Conservation (phyloP, 495 filamentous ascomycete genomes). For the Sporormia fimetaria region DNA sequence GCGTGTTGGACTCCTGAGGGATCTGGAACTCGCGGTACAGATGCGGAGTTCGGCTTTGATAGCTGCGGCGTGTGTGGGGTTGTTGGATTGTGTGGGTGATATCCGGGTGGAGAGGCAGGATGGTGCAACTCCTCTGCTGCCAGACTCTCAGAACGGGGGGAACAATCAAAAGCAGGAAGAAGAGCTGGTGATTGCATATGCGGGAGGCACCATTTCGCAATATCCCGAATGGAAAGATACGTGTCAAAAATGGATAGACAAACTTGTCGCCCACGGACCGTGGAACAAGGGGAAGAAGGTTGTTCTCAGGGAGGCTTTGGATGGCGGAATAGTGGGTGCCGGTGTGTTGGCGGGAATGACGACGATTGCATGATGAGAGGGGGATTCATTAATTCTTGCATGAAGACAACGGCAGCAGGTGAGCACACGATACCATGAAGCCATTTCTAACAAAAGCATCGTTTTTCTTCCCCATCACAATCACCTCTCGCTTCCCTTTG, state of each 20-base stretch:
- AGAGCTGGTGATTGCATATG: conserved; percentile 65
- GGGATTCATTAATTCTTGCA: too few species aligned
- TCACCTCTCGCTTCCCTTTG: too few species aligned
- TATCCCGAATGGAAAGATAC: conserved; percentile 62
- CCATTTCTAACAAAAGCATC: too few species aligned
- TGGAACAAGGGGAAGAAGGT: conserved; percentile 47
- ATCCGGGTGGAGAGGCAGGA: conserved; percentile 34
- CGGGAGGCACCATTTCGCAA: conserved; percentile 65
- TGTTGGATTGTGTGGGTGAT: conserved; percentile 56
- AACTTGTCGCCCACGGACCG: conserved; percentile 48
- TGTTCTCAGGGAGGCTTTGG: conserved; percentile 55
- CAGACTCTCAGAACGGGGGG: not conserved
- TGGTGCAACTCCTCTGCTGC: not conserved
- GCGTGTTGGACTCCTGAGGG: conserved; percentile 48
- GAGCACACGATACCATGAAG: too few species aligned
- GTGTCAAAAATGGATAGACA: conserved; percentile 56
- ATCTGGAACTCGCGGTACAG: conserved; percentile 54
- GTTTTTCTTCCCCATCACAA: too few species aligned
- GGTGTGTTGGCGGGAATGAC: conserved; percentile 57
- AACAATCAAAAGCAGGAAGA: conserved; percentile 26
- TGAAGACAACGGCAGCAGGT: too few species aligned
- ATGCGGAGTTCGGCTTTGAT: conserved; percentile 58
- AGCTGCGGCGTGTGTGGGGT: conserved; percentile 57
- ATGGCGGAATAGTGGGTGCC: conserved; percentile 67
- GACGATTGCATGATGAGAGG: too few species aligned